Percentiles rank a stretch among this genome's conserved stretches.
phyloP scores from a whole-genome alignment of 129 eudicot species.

The Artemisia annua region DNA sequence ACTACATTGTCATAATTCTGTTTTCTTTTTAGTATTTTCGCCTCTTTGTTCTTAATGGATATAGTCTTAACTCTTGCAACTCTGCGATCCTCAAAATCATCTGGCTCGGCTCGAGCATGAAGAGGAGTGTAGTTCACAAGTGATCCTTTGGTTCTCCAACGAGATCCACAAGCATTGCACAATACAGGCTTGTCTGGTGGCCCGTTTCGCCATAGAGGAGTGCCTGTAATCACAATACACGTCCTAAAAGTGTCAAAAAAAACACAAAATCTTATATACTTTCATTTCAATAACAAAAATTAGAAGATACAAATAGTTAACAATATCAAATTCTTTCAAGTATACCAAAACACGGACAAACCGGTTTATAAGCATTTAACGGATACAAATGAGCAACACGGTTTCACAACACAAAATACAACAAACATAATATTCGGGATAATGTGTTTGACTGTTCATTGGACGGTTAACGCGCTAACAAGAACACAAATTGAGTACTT shows the following conservation, averaged over 20 bases:
- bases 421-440: background rate
- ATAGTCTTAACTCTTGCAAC: slow-evolving; percentile 55
- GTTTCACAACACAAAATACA: background rate
- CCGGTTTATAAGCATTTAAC: too few species aligned
- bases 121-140: slow-evolving; percentile 89
- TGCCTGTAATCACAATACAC: slow-evolving; percentile 49
- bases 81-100: slow-evolving; percentile 69
- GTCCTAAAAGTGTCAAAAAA: slow-evolving; percentile 14
- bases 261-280: background rate
- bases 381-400: too few species aligned
- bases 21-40: slow-evolving; percentile 73
- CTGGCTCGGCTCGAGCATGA: slow-evolving; percentile 81
- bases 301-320: background rate
- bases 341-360: background rate
- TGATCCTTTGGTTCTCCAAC: slow-evolving; percentile 99
- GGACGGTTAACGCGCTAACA: slow-evolving; percentile 13
- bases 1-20: slow-evolving; percentile 47
- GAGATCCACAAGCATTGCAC: slow-evolving; percentile 97
- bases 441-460: slow-evolving; percentile 11
- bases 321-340: background rate
- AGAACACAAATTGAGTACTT: slow-evolving; percentile 3
- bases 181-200: slow-evolving; percentile 98
- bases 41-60: slow-evolving; percentile 73
- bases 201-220: slow-evolving; percentile 99
- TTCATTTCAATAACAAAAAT: background rate